A percentile compares a stretch with the other conserved stretches of the same genome.
Evolutionary conservation across 495 filamentous ascomycete species (phyloP).

Genomic region (Neurospora sublineolata): DNA sequence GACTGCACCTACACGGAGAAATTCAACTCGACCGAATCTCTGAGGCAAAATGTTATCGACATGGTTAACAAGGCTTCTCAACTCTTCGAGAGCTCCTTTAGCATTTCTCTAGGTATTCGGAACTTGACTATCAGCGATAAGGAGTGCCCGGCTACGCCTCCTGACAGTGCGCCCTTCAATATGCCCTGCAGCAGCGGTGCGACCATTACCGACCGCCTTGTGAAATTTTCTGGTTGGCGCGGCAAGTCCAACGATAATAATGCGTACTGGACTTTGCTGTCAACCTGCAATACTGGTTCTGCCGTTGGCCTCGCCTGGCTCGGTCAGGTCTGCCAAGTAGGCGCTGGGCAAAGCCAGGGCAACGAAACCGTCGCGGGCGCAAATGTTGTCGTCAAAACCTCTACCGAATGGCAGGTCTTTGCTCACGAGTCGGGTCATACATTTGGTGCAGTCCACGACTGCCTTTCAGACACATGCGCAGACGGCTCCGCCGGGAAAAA

Average conservation of each 20-base stretch:
- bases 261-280: slow-evolving; percentile 89
- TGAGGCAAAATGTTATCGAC: slow-evolving; percentile 62
- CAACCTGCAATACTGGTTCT: slow-evolving; percentile 68
- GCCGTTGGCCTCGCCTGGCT: slow-evolving; percentile 92
- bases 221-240: slow-evolving; percentile 82
- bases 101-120: slow-evolving; percentile 79
- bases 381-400: slow-evolving; percentile 80
- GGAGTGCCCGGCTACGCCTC: slow-evolving; percentile 54
- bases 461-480: slow-evolving; percentile 53
- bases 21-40: slow-evolving; percentile 51
- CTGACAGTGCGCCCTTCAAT: slow-evolving; percentile 68
- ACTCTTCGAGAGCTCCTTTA: slow-evolving; percentile 83
- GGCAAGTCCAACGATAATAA: slow-evolving; percentile 60
- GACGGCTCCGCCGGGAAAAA: slow-evolving; percentile 49
- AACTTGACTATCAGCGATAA: slow-evolving; percentile 67
- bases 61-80: slow-evolving; percentile 79
- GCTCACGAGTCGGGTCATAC: slow-evolving; percentile 94
- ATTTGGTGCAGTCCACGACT: slow-evolving; percentile 94
- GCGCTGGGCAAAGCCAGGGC: slow-evolving; percentile 29
- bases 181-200: slow-evolving; percentile 48
- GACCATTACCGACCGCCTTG: slow-evolving; percentile 70
- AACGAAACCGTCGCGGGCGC: slow-evolving; percentile 66
- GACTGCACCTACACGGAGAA: slow-evolving; percentile 75
- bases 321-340: slow-evolving; percentile 68
- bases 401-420: slow-evolving; percentile 89